Evolutionary conservation across 139 green algal species (phyloP), one percentile per base, ranked within the genome.

Genomic region (Edaphochlamys debaryana): DNA sequence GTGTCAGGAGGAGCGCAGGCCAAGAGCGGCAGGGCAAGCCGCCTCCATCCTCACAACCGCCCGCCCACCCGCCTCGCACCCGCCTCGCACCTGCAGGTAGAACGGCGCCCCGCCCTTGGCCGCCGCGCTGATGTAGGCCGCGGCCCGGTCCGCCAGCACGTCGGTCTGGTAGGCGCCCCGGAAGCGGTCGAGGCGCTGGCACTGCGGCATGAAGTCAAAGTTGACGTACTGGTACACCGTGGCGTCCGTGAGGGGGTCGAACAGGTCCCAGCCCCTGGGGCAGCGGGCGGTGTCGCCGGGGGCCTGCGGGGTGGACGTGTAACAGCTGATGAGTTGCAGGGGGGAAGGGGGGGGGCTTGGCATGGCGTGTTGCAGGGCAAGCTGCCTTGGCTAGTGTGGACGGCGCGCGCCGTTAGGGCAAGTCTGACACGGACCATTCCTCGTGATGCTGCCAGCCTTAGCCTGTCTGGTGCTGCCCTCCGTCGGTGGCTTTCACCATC

Each of bases 31-130:
- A n/a, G n/a, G n/a, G n/a, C n/a, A n/a, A n/a, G n/a, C n/a, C n/a
- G n/a, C n/a, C n/a, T n/a, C n/a, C n/a, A n/a, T n/a, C n/a, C n/a
- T n/a, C n/a, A n/a, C n/a, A n/a, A n/a, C n/a, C n/a, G n/a, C n/a
- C n/a, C n/a, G n/a, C n/a, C n/a, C n/a, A n/a, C n/a, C n/a, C n/a
- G n/a, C n/a, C n/a, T n/a, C n/a, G n/a, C n/a, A n/a, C n/a, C n/a
- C n/a, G n/a, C n/a, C n/a, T n/a, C n/a, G n/a, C 45, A 54, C 45
- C 56, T 89, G 68, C 32, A 89, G 67, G 85, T 84, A 89, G 54
- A 89, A 89, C 37, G 85, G 85, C n/a, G n/a, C n/a, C n/a, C 38
- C 41, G 64, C 66, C 79, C 67, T 69, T 37, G 0, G 34, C 19
- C 32, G 79, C 79, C 7, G 85, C 85, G n/a, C 84, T 54, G 20